phyloP scores from a whole-genome alignment of 441 rosid species.

The Brassica balearica region DNA sequence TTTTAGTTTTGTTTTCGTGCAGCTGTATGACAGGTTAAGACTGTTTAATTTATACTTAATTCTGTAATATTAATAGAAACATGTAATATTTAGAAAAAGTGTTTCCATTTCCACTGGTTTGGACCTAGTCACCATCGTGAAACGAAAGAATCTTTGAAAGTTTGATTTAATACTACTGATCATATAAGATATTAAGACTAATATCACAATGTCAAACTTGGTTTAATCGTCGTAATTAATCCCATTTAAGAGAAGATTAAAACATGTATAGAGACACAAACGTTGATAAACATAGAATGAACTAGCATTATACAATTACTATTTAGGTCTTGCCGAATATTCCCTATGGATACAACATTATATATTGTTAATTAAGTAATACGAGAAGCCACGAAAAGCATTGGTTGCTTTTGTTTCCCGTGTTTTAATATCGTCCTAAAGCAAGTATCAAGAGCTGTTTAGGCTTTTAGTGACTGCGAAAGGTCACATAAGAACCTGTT shows the following conservation, averaged over 20 bases:
- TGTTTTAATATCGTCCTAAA: conserved; percentile 21
- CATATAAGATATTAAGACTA: neutral
- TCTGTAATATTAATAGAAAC: neutral
- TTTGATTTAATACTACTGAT: neutral
- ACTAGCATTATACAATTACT: conserved; percentile 7
- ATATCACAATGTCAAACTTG: conserved; percentile 12
- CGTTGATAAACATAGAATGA: neutral
- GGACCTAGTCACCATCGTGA: conserved; percentile 9
- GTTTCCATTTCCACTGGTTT: conserved; percentile 3
- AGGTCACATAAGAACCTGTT: conserved; percentile 24
- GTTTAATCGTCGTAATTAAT: conserved; percentile 18
- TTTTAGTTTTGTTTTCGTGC: too few relatives aligned
- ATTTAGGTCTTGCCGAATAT: conserved; percentile 23
- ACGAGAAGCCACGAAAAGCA: conserved; percentile 19
- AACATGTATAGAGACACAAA: neutral
- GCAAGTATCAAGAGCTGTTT: conserved; percentile 33
- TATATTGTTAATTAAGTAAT: neutral
- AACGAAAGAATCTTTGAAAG: conserved; percentile 14
- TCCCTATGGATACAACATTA: neutral
- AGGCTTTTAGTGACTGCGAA: conserved; percentile 27
- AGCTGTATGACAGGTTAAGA: too few relatives aligned
- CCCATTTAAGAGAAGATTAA: neutral
- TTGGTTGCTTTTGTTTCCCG: conserved; percentile 12
- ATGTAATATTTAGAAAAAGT: neutral
- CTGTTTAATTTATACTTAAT: neutral